Evolutionary conservation across 495 filamentous ascomycete species (phyloP), one percentile per base, ranked within the genome.

Genomic region (Aeminium ludgeri): DNA sequence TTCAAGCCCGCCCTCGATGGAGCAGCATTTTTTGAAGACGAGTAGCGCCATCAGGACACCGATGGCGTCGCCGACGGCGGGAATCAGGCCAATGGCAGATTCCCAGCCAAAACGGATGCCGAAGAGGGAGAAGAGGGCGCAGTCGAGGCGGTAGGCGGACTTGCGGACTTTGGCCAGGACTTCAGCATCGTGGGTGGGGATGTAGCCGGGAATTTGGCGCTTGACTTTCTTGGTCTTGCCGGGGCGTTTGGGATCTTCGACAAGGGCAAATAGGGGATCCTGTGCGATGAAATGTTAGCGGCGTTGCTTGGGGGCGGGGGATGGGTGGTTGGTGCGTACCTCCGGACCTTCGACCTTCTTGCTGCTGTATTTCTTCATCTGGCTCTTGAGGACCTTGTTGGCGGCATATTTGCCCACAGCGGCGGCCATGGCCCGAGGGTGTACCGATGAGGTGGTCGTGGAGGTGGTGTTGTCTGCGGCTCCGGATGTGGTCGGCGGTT

Each of bases 41-140:
- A 77, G 70, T 43, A 81, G 51, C 12, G 82, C 72, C 52, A 86
- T 65, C 33, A 78, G 55, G 20, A 65, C 60, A 52, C 95, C 89
- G 11, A 73, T 56, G 13, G 67, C 68, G 55, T 96, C 91, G 36
- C 89, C 89, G 16, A 42, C 34, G 68, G 70, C 68, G 39, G 89
- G 89, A 32, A 95, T 55, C 28, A 93, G 48, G 6, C 74, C 87
- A 50, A 95, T 80, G 38, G 93, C 66, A 51, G 71, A 74, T 23
- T 76, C 71, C 79, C 81, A 89, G 15, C 87, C 87, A 55, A 95
- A 78, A 40, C 73, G 68, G 38, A 91, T 65, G 16, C 80, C 78
- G 46, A 75, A 72, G 53, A 78, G 69, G 53, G 72, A 86, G 57
- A 79, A 83, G 12, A 85, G 67, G 44, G 65, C 69, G 68, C 78